Evolutionary conservation across 23 red algal genomes (phyloP), one percentile per base, ranked within the genome.

Genomic region (Chondrus crispus): DNA sequence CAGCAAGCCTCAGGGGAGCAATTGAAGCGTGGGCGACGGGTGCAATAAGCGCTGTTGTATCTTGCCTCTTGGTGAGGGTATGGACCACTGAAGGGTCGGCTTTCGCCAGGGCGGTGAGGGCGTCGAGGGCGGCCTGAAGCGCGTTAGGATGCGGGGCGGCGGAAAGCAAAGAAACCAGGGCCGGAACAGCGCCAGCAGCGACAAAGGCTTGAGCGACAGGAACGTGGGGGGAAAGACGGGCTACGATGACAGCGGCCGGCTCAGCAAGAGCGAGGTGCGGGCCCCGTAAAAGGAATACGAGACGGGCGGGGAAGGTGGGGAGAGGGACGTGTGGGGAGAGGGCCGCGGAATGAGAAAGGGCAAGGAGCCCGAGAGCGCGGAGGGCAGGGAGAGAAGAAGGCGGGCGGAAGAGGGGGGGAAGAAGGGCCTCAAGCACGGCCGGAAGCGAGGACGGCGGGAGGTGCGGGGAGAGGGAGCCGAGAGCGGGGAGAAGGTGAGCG

Each of bases 301-400:
- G 58, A 7, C 89, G 37, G 30, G 43, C 50, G 0, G 89, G 58
- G 89, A n/a, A 73, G 76, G 62, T 64, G 22, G 63, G 50, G 16
- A 84, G 14, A 26, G 89, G 62, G 35, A 58, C 64, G 4, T 71
- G 45, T 18, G 35, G 28, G 43, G 55, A 49, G 44, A 75, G 24
- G 40, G 72, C 76, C 0, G 63, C 44, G 39, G 57, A 46, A 53
- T 74, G 57, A 41, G 77, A 74, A 50, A 57, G 72, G 2, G 84
- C 77, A 39, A 92, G 40, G 29, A 84, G 57, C 62, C 75, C 84
- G 18, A 92, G 42, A 20, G 89, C 89, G 75, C 89, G 74, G 10
- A 63, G 41, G 48, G 89, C 89, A 5, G 87, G 71, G 33, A 52
- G 63, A n/a, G n/a, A n/a, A n/a, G n/a, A n/a, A n/a, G n/a, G n/a